Evolutionary conservation across 148 eudicot species (phyloP).

Genomic region (Vaccinium corymbosum): DNA sequence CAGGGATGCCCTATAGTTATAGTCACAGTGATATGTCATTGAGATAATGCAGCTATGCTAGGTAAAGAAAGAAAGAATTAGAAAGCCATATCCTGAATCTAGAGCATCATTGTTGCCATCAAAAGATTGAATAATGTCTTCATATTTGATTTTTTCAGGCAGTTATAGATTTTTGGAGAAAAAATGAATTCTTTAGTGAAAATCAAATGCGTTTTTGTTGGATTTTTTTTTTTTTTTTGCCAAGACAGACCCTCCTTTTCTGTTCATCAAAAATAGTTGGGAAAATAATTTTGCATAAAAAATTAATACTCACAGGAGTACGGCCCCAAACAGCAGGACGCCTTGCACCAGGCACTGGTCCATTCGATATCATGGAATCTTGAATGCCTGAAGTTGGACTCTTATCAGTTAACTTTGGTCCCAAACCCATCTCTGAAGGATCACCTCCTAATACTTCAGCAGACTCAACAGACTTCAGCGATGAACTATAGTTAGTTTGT

Average conservation of each 20-base stretch:
- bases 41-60: background rate
- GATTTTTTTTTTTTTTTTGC: background rate
- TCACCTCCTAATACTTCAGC: conserved; percentile 20
- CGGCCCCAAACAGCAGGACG: conserved; percentile 61
- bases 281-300: background rate
- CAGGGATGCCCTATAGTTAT: background rate
- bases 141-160: background rate
- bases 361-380: conserved; percentile 29
- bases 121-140: background rate
- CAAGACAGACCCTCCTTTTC: background rate
- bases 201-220: background rate
- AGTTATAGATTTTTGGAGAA: background rate
- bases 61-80: background rate
- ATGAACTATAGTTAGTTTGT: conserved; percentile 18
- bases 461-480: conserved; percentile 16
- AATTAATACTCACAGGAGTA: conserved; percentile 49
- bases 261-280: background rate
- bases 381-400: conserved; percentile 23
- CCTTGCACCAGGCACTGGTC: conserved; percentile 28
- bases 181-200: background rate
- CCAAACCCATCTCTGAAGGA: conserved; percentile 28
- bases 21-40: background rate
- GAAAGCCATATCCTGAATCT: background rate
- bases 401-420: conserved; percentile 20
- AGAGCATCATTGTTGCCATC: background rate